Base-by-base conservation (phyloP, 176 grass and related monocot species). In the Oryza officinalis region DNA sequence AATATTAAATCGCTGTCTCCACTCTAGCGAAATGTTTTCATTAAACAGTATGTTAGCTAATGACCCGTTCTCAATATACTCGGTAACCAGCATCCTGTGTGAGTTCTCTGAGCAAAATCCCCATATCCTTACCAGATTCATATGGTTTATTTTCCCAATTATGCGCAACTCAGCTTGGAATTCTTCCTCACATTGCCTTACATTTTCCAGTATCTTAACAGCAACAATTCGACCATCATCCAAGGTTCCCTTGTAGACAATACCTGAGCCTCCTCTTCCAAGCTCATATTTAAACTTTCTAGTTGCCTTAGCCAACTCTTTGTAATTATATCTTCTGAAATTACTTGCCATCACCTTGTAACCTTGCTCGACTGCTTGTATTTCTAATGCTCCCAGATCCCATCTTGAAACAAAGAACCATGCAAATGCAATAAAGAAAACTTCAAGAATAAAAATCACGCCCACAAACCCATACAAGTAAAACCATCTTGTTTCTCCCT, bases 111-210 rank as follows among this genome's bases (percentile, higher is more conserved):
- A 90, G 67, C 88, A 90, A 40, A 79, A 83, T 4, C 79, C 79
- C 84, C 84, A 87, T 13, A 90, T 66, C 72, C 88, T 87, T 13
- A 78, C 88, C 37, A 90, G 79, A 81, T 90, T 90, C 79, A 82
- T 90, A 76, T 87, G 84, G 79, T 90, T 78, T 47, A 90, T 90
- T 11, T 79, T 71, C 63, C 78, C 52, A 46, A 90, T 90, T 33
- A 90, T 20, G 26, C 73, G 46, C 15, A 90, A 54, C 72, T 90
- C 88, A 72, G 79, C 65, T 67, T 90, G 84, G 79, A 90, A 90
- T 60, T 87, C 88, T 79, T 90, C 84, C 57, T 78, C 73, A 1
- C 74, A 43, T 52, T 76, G 65, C 33, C 60, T 54, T 43, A 76
- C 22, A 59, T 87, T 70, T 83, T 79, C 25, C 9, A 90, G 71